Evolutionary conservation across 108 stramenopile genomes (phyloP), one percentile per base, ranked within the genome.

Genomic region (Cylindrotheca fusiformis): DNA sequence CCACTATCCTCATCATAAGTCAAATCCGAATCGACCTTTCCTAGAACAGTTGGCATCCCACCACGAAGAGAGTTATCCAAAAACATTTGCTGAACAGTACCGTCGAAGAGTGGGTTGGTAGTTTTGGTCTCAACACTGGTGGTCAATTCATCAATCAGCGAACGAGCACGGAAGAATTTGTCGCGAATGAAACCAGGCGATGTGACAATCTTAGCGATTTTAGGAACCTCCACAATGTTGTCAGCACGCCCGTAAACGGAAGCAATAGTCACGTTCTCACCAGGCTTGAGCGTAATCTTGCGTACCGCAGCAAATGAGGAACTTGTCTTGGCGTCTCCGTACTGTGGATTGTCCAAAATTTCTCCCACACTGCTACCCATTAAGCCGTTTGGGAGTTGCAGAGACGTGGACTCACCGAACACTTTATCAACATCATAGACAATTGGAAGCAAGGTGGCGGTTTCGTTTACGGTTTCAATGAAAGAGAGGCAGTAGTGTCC

Each of bases 61-160:
- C 97, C 97, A 67, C 97, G 93, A 41, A 98, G 85, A 60, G 90
- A 83, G 75, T 98, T 98, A 62, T 98, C 97, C 67, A 98, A 77
- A 70, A 89, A 95, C 77, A 89, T 91, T 74, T 96, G 94, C 59
- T 90, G 87, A 70, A 92, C 87, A 52, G 89, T 84, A 45, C 88
- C 88, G 71, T 98, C 80, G 62, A 98, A 95, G 23, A 98, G 75
- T 14, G 80, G 83, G 61, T 84, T 89, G 54, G 78, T 79, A 12
- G 97, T 95, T 46, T 80, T 88, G 14, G 94, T 95, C 56, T 89
- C 86, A 24, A 98, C 95, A 73, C 75, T 75, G 23, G 82, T 55
- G 25, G 97, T 95, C 59, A 98, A 71, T 29, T 78, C 79, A 32
- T 95, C 71, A 62, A 90, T 85, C 53, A 98, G 62, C 18, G 73